Evolutionary conservation across 139 green algal genomes (phyloP).

Genomic region (Asterochloris sp.): DNA sequence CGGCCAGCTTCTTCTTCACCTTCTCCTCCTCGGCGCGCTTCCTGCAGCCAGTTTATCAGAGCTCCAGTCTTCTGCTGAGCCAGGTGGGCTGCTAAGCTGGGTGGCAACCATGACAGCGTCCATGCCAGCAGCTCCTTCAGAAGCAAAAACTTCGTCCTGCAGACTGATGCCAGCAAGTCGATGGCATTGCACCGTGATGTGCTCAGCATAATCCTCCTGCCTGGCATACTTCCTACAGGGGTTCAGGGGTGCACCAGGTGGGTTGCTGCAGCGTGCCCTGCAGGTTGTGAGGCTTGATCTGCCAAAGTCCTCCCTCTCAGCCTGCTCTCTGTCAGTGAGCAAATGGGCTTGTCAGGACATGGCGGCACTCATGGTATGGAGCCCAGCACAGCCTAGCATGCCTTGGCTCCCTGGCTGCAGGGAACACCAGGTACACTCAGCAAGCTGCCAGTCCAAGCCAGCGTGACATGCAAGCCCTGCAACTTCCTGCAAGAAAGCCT

Average conservation of each 20-base stretch:
- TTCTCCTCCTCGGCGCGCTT: not conserved
- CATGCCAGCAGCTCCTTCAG: not conserved
- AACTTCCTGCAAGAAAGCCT: too few relatives aligned
- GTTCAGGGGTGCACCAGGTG: not conserved
- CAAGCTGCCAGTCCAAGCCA: too few relatives aligned
- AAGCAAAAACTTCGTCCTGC: too few relatives aligned
- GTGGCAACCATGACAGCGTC: not conserved
- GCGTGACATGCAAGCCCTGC: too few relatives aligned
- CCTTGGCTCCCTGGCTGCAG: not conserved
- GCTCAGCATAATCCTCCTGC: not conserved
- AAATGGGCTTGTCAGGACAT: too few relatives aligned
- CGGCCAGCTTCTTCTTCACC: slow-evolving; percentile 15
- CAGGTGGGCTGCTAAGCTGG: not conserved
- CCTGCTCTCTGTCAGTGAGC: too few relatives aligned
- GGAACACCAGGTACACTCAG: not conserved
- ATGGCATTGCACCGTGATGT: not conserved
- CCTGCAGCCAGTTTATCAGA: slow-evolving; percentile 17
- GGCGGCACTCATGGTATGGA: not conserved
- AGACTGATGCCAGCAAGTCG: too few relatives aligned
- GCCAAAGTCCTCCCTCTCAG: too few relatives aligned
- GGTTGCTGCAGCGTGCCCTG: too few relatives aligned
- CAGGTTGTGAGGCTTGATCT: too few relatives aligned
- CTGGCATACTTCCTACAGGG: not conserved
- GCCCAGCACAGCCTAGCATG: not conserved
- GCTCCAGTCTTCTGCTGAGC: not conserved